phyloP scores from a whole-genome alignment of 176 grass and related monocot species.

The Aegilops longissima region DNA sequence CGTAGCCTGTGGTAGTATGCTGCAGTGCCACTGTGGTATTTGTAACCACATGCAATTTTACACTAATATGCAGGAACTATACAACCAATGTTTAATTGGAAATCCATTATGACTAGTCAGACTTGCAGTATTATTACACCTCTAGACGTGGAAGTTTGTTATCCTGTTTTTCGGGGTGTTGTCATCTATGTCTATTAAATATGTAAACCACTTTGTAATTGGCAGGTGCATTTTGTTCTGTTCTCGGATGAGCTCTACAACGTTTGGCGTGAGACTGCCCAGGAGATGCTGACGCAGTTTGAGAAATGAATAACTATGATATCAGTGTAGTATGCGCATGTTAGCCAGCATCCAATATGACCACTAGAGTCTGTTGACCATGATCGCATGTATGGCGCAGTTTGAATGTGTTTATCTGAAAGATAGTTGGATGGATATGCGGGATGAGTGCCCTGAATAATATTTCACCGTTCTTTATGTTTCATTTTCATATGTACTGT shows the following conservation, averaged over 20 bases:
- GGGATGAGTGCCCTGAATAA: background rate
- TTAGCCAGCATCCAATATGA: background rate
- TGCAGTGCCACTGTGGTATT: background rate
- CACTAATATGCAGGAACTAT: background rate
- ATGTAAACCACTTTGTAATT: constrained; percentile 8
- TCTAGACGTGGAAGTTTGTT: background rate
- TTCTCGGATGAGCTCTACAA: constrained; percentile 66
- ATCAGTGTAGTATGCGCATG: background rate
- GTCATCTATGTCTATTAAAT: constrained; percentile 1
- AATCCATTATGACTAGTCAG: background rate
- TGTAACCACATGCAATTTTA: background rate
- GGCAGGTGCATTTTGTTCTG: constrained; percentile 93
- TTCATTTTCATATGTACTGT: background rate
- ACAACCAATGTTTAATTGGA: background rate
- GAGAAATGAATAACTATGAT: constrained; percentile 17
- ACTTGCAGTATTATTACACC: background rate
- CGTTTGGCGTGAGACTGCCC: constrained; percentile 66
- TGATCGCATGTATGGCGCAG: background rate
- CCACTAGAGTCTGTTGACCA: background rate
- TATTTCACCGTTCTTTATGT: background rate
- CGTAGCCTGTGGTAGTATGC: background rate
- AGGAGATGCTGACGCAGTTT: constrained; percentile 44
- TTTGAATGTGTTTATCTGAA: background rate
- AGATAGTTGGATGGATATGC: background rate
- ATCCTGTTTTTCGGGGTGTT: background rate